Base-by-base conservation (phyloP, 768 basidiomycete species). In the Tylopilus intermedius region DNA sequence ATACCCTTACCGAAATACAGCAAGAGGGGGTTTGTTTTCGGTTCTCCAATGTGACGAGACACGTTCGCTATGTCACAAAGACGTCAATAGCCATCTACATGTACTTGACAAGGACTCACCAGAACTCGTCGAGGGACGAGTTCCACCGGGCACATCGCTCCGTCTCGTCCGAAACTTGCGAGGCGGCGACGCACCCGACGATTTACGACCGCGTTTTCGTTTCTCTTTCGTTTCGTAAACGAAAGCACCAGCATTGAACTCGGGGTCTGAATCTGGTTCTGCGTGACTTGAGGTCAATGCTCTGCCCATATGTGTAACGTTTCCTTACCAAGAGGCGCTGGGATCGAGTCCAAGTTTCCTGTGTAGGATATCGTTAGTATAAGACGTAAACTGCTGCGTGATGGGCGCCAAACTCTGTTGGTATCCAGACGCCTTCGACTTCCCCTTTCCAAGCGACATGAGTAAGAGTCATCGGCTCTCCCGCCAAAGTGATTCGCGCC, bases 1-100 rank as follows among this genome's bases (percentile, higher is more conserved):
- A 26, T 37, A 13, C 33, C 35, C 74, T 29, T 53, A 78, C 81
- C 75, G 49, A 83, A 82, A 54, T 73, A 83, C 49, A 75, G 65
- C 38, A 73, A 62, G 3, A 83, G 65, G 0, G 79, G 78, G 58
- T 81, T 81, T 18, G 39, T 44, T 49, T 56, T 56, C 10, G 50
- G 46, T 11, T 24, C 60, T 39, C 21, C 21, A 5, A 22, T 22
- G 22, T 33, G 53, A 22, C 49, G 51, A 8, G 42, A 37, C 2
- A 33, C 29, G 24, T 35, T 59, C 43, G 46, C 58, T 60, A 26
- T 1, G 21, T 0, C 22, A 43, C 11, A n/a, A 6, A 41, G 13
- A 21, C 9, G 3, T 37, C 15, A 8, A 15, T n/a, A 37, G 24
- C 15, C 4, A 40, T 29, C 8, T 13, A 32, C 9, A 15, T 21